Conservation (phyloP, 1,139 yeast genomes). For the Candida freyschussii region DNA sequence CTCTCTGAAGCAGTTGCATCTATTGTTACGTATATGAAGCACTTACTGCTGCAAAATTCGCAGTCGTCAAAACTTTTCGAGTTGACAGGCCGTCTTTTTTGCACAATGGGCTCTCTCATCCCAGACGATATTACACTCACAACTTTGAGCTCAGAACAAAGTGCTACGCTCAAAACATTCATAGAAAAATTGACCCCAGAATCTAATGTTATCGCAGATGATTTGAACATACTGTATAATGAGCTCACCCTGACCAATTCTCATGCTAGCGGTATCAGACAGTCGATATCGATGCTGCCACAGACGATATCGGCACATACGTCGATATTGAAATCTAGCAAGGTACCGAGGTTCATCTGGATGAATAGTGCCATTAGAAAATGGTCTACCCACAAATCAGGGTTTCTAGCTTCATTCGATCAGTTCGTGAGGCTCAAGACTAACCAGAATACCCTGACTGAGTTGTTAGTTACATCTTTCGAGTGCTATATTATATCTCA, state of each 20-base stretch:
- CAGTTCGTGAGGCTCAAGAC: slow-evolving; percentile 25
- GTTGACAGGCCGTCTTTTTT: slow-evolving; percentile 11
- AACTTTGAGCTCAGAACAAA: slow-evolving; percentile 14
- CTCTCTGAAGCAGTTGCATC: slow-evolving; percentile 11
- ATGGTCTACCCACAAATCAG: slow-evolving; percentile 18
- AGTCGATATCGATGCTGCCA: slow-evolving; percentile 6
- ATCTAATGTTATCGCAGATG: slow-evolving; percentile 10
- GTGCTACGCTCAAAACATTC: slow-evolving; percentile 12
- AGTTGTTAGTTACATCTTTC: slow-evolving; percentile 20
- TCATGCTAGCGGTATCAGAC: slow-evolving; percentile 3
- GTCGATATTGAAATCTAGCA: slow-evolving; percentile 21
- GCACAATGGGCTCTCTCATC: slow-evolving; percentile 7
- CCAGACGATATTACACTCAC: slow-evolving; percentile 8
- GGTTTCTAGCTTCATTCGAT: slow-evolving; percentile 19
- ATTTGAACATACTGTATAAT: slow-evolving; percentile 9
- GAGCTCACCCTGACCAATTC: slow-evolving; percentile 14
- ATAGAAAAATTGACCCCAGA: slow-evolving; percentile 6
- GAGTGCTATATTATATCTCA: slow-evolving; percentile 21
- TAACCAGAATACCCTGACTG: slow-evolving; percentile 22
- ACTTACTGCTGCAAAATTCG: slow-evolving; percentile 6
- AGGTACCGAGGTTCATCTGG: slow-evolving; percentile 23
- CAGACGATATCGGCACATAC: slow-evolving; percentile 10
- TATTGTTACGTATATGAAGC: slow-evolving; percentile 10
- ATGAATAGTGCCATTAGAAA: slow-evolving; percentile 17
- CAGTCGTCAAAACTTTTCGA: slow-evolving; percentile 4